Evolutionary conservation across 805 yeast species (phyloP), one percentile per base, ranked within the genome.

Genomic region (Candida orba): DNA sequence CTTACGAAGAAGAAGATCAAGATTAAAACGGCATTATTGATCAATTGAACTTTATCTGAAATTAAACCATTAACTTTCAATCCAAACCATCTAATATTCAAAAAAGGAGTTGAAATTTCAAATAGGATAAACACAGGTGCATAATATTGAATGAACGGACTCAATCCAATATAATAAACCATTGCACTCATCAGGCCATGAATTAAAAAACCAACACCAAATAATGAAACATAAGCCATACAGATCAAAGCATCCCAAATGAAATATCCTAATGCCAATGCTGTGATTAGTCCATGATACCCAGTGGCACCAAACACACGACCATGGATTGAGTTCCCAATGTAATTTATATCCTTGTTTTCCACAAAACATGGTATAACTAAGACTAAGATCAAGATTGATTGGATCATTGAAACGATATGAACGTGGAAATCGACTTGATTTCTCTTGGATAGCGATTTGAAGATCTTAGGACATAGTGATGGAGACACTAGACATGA

Each of bases 61-160:
- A 85, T 66, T n/a, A 75, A 59, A 0, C 72, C 72, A 3, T 95
- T 91, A 24, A 86, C 69, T 49, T 81, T 78, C 17, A 83, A 67
- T 17, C 85, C 81, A 62, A 81, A 84, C 95, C 95, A 88, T 64
- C 89, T 81, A 51, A 84, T 57, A 63, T 88, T 89, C 46, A 88
- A 84, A 63, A 88, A 88, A 5, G 95, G 95, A 3, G 95, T 84
- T 34, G 91, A 81, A 40, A 81, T 68, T 65, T 88, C 96, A 64
- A 83, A 88, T 45, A 83, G 55, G 54, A 88, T 72, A 59, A 88
- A 88, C 3, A 78, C 73, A 3, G 93, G 88, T 23, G 82, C 74
- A 68, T 78, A 78, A 48, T 87, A 84, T 60, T 77, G 71, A 55
- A 84, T 75, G 64, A 78, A 85, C 9, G 95, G 95, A 8, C 66